phyloP scores from a whole-genome alignment of 1,284 basidiomycete species.

The Bjerkandera adusta region DNA sequence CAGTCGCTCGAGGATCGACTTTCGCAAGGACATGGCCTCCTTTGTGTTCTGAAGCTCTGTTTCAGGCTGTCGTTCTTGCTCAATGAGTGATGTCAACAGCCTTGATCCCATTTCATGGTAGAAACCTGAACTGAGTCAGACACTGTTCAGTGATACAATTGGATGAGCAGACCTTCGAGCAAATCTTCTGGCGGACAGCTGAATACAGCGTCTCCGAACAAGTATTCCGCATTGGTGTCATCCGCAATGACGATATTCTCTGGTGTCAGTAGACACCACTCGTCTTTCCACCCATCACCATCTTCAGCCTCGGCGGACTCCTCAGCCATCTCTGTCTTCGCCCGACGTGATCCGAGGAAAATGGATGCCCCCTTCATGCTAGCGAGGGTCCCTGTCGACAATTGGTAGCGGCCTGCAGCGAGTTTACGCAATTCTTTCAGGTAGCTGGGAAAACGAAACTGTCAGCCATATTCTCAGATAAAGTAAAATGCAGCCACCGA shows the following conservation, averaged over 20 bases:
- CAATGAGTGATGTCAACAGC: slow-evolving; percentile 64
- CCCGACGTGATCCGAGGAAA: slow-evolving; percentile 69
- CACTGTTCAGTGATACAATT: neutral
- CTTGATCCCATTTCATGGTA: slow-evolving; percentile 68
- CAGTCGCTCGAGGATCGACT: slow-evolving; percentile 81
- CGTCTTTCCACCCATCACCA: slow-evolving; percentile 67
- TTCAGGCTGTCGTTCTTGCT: slow-evolving; percentile 72
- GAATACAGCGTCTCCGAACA: slow-evolving; percentile 78
- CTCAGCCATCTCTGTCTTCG: slow-evolving; percentile 36
- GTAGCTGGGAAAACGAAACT: slow-evolving; percentile 64
- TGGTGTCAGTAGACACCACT: slow-evolving; percentile 62
- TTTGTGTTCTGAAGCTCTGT: slow-evolving; percentile 50
- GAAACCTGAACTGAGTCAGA: slow-evolving; percentile 45
- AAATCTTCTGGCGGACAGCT: slow-evolving; percentile 90
- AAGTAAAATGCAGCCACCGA: slow-evolving; percentile 38
- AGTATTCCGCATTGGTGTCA: slow-evolving; percentile 72
- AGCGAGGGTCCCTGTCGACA: slow-evolving; percentile 54
- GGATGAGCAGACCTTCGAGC: slow-evolving; percentile 65
- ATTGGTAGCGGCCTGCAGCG: slow-evolving; percentile 68
- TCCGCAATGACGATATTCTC: slow-evolving; percentile 77
- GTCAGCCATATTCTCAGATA: too few relatives aligned
- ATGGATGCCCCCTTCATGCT: slow-evolving; percentile 74
- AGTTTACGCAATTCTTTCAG: slow-evolving; percentile 83
- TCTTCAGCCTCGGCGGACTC: slow-evolving; percentile 37
- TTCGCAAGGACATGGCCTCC: slow-evolving; percentile 48